Evolutionary conservation across 257 asterid genomes (phyloP).

Genomic region (Verbena officinalis): DNA sequence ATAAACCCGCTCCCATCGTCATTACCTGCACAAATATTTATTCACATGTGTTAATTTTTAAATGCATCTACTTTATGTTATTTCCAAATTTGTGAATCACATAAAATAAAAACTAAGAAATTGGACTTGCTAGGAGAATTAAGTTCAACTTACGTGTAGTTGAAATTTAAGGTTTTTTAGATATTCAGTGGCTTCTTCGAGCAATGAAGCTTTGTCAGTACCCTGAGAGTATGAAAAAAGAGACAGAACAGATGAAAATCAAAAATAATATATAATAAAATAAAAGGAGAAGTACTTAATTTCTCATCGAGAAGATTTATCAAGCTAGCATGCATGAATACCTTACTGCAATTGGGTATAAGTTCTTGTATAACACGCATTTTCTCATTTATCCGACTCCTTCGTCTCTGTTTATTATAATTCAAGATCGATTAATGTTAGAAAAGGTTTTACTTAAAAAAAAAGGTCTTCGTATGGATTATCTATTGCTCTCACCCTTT

Average conservation of each 20-base stretch:
- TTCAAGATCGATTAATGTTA: constrained; percentile 19
- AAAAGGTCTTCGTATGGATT: background rate
- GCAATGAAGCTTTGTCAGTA: constrained; percentile 99
- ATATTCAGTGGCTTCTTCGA: constrained; percentile 97
- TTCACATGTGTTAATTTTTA: background rate
- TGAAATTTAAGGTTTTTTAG: constrained; percentile 95
- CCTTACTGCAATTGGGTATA: constrained; percentile 98
- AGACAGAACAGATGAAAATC: constrained; percentile 13
- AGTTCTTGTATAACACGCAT: constrained; percentile 98
- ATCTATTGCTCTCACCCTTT: constrained; percentile 71
- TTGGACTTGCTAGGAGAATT: constrained; percentile 13
- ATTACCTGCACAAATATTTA: constrained; percentile 59
- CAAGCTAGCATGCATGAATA: constrained; percentile 34
- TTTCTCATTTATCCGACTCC: constrained; percentile 94
- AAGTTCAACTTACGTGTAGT: constrained; percentile 77
- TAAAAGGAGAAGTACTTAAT: background rate
- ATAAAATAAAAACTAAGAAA: background rate
- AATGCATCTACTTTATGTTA: constrained; percentile 3
- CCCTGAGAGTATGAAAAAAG: constrained; percentile 53
- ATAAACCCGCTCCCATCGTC: constrained; percentile 95
- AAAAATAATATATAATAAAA: background rate
- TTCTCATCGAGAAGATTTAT: constrained; percentile 7
- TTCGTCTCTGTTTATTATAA: constrained; percentile 67
- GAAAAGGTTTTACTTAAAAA: constrained; percentile 2
- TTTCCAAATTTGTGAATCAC: background rate